Conservation (phyloP, 441 rosid species). For the Adansonia rubrostipa region DNA sequence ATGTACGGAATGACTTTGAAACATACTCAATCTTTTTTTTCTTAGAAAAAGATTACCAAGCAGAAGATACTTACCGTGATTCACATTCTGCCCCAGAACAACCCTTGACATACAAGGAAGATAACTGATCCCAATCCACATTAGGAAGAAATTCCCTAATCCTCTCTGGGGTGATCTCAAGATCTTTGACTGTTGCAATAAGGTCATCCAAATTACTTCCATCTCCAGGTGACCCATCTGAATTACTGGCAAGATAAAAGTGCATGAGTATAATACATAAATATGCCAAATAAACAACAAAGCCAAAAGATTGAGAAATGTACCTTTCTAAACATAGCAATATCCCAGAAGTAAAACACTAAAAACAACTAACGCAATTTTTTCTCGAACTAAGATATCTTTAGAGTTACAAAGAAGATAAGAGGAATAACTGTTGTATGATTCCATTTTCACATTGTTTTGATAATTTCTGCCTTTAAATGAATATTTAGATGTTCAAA, state of each 20-base stretch:
- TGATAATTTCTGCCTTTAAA: conserved; percentile 7
- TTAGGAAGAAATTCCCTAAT: conserved; percentile 78
- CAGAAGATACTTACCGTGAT: conserved; percentile 61
- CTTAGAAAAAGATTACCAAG: background rate
- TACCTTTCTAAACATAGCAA: background rate
- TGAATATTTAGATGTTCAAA: conserved; percentile 18
- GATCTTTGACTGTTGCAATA: conserved; percentile 58
- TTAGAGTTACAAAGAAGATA: background rate
- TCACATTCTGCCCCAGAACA: conserved; percentile 89
- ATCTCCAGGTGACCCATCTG: conserved; percentile 51
- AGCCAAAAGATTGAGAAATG: background rate
- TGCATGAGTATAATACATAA: conserved; percentile 10
- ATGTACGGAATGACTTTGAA: background rate
- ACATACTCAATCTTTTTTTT: background rate
- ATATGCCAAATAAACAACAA: conserved; percentile 16
- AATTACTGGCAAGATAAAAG: conserved; percentile 51
- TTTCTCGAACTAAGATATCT: background rate
- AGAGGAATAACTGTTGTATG: background rate
- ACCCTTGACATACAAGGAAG: conserved; percentile 56
- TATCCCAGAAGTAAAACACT: background rate
- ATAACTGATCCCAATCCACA: conserved; percentile 83
- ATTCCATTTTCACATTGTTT: conserved; percentile 10
- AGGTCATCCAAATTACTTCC: conserved; percentile 50
- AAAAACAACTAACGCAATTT: background rate
- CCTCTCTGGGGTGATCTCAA: conserved; percentile 78